These are phyloP conservation scores for Pogostemon cablin DNA, from an alignment of 257 asterid genomes.

Conservation along the genomic window DNA sequence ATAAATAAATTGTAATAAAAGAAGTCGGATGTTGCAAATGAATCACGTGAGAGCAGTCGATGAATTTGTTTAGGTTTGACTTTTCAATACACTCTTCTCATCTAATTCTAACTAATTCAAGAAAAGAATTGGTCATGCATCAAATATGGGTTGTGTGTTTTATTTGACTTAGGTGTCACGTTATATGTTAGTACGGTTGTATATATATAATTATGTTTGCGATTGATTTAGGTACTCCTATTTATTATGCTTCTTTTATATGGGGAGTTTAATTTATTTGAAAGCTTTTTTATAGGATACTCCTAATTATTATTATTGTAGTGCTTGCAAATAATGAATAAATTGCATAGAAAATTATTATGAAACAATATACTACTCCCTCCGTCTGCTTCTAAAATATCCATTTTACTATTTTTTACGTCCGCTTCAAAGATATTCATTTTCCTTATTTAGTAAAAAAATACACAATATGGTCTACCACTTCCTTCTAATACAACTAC, in stretches of 20 bases:
- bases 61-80: constrained; percentile 41
- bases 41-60: constrained; percentile 42
- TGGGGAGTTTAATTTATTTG: too few relatives aligned
- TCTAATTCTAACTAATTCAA: constrained; percentile 21
- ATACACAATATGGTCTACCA: too few relatives aligned
- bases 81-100: constrained; percentile 24
- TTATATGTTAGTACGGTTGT: neutral
- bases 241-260: neutral
- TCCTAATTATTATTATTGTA: too few relatives aligned
- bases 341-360: too few relatives aligned
- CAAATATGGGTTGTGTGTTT: neutral
- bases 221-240: neutral
- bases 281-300: too few relatives aligned
- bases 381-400: too few relatives aligned
- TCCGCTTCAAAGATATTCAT: too few relatives aligned
- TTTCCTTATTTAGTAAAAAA: too few relatives aligned
- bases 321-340: too few relatives aligned
- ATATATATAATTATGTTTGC: neutral
- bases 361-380: too few relatives aligned
- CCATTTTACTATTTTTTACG: too few relatives aligned
- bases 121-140: constrained; percentile 24
- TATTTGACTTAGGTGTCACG: neutral
- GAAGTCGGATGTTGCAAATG: constrained; percentile 29
- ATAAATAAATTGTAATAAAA: neutral
- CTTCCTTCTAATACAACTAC: too few relatives aligned